A percentile compares a stretch with the other conserved stretches of the same genome.
Conservation (phyloP, 2,329 filamentous ascomycete genomes). For the Venturia oleaginea region DNA sequence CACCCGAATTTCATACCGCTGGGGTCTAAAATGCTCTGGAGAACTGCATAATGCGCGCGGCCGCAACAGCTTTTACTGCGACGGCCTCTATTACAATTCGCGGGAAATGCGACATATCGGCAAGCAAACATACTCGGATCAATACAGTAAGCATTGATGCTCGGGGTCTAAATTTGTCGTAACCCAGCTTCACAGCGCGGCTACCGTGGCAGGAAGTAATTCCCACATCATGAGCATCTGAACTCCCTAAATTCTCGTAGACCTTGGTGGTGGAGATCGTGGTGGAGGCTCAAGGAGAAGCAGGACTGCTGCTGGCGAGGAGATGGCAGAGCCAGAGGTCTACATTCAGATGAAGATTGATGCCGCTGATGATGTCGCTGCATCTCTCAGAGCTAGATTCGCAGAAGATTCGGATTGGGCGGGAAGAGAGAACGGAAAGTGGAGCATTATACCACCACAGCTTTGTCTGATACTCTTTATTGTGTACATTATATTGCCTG, state of each 20-base stretch:
- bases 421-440: background rate
- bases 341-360: background rate
- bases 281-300: background rate
- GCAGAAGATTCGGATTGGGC: background rate
- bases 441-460: background rate
- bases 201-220: too few species aligned
- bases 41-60: too few species aligned
- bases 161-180: background rate
- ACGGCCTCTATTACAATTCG: too few species aligned
- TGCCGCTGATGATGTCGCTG: background rate
- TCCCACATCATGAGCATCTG: too few species aligned
- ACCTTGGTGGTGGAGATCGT: background rate
- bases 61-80: too few species aligned
- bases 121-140: too few species aligned
- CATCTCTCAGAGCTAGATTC: background rate
- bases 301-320: background rate
- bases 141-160: too few species aligned
- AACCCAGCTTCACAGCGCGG: too few species aligned
- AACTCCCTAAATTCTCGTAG: background rate
- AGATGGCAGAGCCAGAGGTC: too few species aligned
- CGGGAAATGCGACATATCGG: too few species aligned
- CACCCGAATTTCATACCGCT: too few species aligned
- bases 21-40: too few species aligned
- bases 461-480: background rate
- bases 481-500: background rate